Base-by-base conservation (phyloP, 2,329 filamentous ascomycete genomes). In the Orbilia ellipsospora region DNA sequence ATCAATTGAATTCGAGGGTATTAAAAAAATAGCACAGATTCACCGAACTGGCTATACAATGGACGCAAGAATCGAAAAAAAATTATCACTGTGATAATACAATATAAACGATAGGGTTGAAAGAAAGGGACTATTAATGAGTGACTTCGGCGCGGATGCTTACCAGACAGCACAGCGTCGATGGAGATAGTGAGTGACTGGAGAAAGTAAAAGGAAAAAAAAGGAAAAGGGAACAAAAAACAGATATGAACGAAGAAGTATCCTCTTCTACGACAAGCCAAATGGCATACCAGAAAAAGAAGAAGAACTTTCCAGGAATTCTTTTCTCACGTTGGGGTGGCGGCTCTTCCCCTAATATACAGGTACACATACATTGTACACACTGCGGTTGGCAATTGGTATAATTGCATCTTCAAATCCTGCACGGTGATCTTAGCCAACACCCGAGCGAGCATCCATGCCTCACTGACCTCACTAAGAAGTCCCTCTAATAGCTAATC, bases 331-430 rank as follows among this genome's bases (percentile, higher is more conserved):
- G 28, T 70, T 61, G 57, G 42, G 51, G 66, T 44, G 65, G 65
- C 66, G 72, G 64, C 64, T 65, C 55, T 59, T 51, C n/a, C 52
- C 59, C 64, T 75, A 75, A 64, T 75, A 75, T 75, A 75, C 63
- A 59, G 5, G 31, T 36, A 36, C 31, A 7, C 31, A 7, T 36
- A 42, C 18, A 7, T 23, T 23, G 23, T 23, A 4, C 20, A 13
- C 20, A 40, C 7, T 66, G 13, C 16, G 40, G 36, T 5, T 20
- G 48, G n/a, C 18, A 8, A n/a, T 18, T 52, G n/a, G 48, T 48
- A n/a, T n/a, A 13, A 52, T 60, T 18, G 16, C 60, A 69, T 60
- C 52, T 61, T 52, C 56, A 56, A 28, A 67, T 56, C 55, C 28
- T 63, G 60, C 63, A 65, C 48, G 51, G 59, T 64, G 59, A 72